A percentile compares a stretch with the other conserved stretches of the same genome.
Evolutionary conservation across 2,329 filamentous ascomycete species (phyloP).

Genomic region (Penicillium sp.): DNA sequence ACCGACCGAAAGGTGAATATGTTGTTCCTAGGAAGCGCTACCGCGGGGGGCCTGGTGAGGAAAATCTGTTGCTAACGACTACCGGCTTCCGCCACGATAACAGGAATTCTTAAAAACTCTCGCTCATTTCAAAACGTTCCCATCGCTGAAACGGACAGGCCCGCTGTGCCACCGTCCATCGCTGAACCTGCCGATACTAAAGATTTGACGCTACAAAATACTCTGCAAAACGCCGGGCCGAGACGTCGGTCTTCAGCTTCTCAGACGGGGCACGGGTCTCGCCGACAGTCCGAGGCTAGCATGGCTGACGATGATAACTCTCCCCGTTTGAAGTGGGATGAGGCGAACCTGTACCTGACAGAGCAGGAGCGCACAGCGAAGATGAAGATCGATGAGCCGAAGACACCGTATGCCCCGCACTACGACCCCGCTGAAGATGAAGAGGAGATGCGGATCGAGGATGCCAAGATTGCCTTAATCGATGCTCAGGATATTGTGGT

Average conservation of each 20-base stretch:
- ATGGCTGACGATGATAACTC: slow-evolving; percentile 61
- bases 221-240: slow-evolving; percentile 87
- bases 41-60: background rate
- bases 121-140: background rate
- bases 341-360: slow-evolving; percentile 94
- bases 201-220: slow-evolving; percentile 92
- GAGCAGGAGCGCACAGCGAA: slow-evolving; percentile 93
- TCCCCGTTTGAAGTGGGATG: slow-evolving; percentile 93
- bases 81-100: background rate
- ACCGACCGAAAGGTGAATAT: slow-evolving; percentile 43
- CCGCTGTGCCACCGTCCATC: slow-evolving; percentile 41
- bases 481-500: slow-evolving; percentile 71
- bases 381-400: slow-evolving; percentile 99
- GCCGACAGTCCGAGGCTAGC: slow-evolving; percentile 64
- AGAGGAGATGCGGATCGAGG: slow-evolving; percentile 55
- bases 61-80: background rate
- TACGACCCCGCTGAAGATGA: slow-evolving; percentile 90
- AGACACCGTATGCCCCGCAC: slow-evolving; percentile 91
- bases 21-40: background rate
- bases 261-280: slow-evolving; percentile 63
- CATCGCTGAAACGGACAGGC: slow-evolving; percentile 28
- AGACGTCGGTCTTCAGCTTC: slow-evolving; percentile 80
- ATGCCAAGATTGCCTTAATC: slow-evolving; percentile 45
- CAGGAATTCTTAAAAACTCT: slow-evolving; percentile 88
- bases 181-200: slow-evolving; percentile 62